Evolutionary conservation across 306 rosid genomes (phyloP), one percentile per base, ranked within the genome.

Genomic region (Quercus alba): DNA sequence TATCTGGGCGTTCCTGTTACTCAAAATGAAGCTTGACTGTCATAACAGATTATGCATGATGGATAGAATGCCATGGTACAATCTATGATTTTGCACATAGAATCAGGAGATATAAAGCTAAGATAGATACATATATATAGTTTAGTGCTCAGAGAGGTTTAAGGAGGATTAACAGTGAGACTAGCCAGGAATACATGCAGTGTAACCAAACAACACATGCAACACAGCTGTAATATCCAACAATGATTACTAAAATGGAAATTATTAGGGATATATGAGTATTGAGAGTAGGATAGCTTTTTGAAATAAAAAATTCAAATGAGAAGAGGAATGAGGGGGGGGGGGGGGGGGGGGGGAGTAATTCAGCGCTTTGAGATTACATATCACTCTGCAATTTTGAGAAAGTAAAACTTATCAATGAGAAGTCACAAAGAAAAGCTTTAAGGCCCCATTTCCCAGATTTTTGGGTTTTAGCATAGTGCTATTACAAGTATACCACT

Each of bases 1-100:
- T 95, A 84, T 95, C 99, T 0, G 87, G 55, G 41, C 99, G 96
- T 85, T 95, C 99, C 98, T 95, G 80, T 67, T 67, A 87, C 77
- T 67, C 80, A 18, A 62, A 78, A 80, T 3, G 28, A 84, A 56
- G 70, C 61, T 69, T 58, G 11, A 78, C 61, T 25, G 46, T 58
- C 25, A 76, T 10, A 19, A 77, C 3, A 21, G 56, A 44, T 56
- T 57, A 54, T 12, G 55, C 31, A 18, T 25, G 19, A 51, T 23
- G 49, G 56, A 4, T 41, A 41, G 38, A 75, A 25, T 15, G 10
- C 3, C 66, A 44, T 2, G 72, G 76, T 41, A 23, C 55, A 26
- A 33, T 72, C 28, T 25, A 57, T 25, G 21, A 35, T 54, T 70
- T 78, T 54, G 19, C 3, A 21, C 26, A 35, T 12, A 41, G 19